Base-by-base conservation (phyloP, 495 filamentous ascomycete species). In the Neurospora sublineolata region DNA sequence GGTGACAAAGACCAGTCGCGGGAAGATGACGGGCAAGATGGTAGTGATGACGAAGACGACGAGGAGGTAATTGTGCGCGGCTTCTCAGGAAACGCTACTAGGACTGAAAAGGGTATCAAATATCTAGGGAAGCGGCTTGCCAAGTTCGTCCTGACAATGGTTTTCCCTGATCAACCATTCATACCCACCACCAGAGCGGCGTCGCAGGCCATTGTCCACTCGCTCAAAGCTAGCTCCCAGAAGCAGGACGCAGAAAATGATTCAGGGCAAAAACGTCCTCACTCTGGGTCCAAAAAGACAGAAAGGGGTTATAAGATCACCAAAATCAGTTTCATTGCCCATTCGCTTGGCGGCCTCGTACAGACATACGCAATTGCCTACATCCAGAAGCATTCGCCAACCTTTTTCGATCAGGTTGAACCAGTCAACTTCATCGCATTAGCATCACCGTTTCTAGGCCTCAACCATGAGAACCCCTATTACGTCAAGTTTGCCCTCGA, bases 401-500 rank as follows among this genome's bases (percentile, higher is more conserved):
- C 88, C 30, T 98, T 99, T 78, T 99, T 98, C 75, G 87, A 93
- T 37, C 82, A 88, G 3, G 96, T 97, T 73, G 88, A 87, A 74
- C 95, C 96, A 0, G 85, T 97, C 78, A 98, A 97, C 76, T 99
- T 99, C 76, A 91, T 99, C 71, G 84, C 92, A n/a, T 81, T 99
- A 69, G 94, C 95, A 36, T 89, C 93, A 7, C 95, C 95, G 0
- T 93, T 97, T 73, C 82, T 99, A 5, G 95, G 95, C 0, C 86
- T 99, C 67, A 97, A 94, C 80, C 97, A 99, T 77, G 95, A 99
- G 77, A 99, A 99, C 72, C 95, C 95, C 0, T 82, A 98, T 68
- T 98, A 99, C 80, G 93, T 99, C 76, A 96, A 93, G 72, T 98
- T 98, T 80, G 95, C 96, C 3, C 84, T 99, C 30, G 96, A 99